Evolutionary conservation across 1,284 basidiomycete genomes (phyloP).

Genomic region (Sporisorium reilianum): DNA sequence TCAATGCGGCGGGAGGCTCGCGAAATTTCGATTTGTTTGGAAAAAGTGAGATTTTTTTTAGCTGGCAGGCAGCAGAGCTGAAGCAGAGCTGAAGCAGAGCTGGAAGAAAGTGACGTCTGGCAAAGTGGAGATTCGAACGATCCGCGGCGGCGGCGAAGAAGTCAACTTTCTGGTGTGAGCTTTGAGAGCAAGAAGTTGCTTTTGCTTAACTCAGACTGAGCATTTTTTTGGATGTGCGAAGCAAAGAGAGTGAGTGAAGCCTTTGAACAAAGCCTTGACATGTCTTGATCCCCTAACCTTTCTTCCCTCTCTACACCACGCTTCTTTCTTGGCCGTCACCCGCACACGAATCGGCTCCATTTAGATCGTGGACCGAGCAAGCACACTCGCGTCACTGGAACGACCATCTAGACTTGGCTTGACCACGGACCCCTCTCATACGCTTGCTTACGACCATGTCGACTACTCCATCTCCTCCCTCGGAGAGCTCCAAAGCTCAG

Average conservation of each 20-base stretch:
- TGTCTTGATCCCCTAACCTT: neutral
- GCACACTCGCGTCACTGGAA: neutral
- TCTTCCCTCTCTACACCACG: neutral
- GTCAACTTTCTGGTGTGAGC: too few relatives aligned
- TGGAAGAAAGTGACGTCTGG: neutral
- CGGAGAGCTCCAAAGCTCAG: constrained; percentile 4
- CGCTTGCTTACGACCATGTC: constrained; percentile 11
- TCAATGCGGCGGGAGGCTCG: constrained; percentile 4
- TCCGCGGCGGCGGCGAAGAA: too few relatives aligned
- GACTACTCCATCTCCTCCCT: constrained; percentile 10
- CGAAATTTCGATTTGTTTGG: constrained; percentile 5
- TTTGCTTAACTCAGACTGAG: neutral
- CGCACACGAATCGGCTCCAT: neutral
- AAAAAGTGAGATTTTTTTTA: too few relatives aligned
- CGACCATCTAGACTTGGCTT: neutral
- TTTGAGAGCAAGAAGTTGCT: neutral
- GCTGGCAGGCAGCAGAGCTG: too few relatives aligned
- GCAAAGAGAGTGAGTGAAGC: too few relatives aligned
- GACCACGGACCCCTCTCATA: neutral
- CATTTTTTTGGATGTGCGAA: neutral
- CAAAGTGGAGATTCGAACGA: constrained; percentile 1
- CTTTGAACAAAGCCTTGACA: too few relatives aligned
- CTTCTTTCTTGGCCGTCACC: neutral
- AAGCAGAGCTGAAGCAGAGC: neutral
- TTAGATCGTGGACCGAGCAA: neutral